Evolutionary conservation across 108 stramenopile species (phyloP), one percentile per base, ranked within the genome.

Genomic region (Cylindrotheca closterium): DNA sequence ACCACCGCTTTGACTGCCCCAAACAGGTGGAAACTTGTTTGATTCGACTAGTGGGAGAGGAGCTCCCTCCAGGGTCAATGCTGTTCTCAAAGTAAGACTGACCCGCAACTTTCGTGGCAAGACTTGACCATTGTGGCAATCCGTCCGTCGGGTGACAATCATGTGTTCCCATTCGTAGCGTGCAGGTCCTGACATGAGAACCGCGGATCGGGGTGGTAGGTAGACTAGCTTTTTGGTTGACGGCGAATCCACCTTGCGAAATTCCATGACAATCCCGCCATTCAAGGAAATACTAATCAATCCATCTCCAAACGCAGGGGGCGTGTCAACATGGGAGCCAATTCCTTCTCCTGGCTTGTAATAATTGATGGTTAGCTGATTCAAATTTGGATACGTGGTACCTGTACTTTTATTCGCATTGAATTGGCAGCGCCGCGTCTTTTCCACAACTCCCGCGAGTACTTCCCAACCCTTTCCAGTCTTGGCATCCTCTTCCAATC

Each of bases 201-300:
- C 51, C 27, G 92, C 30, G 15, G 88, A 91, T 63, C 88, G 67
- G 0, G 82, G 78, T 18, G 89, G 91, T 0, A 92, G 74, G 58
- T 90, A 85, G 29, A 92, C 80, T 31, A 88, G 61, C 60, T 89
- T 91, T 48, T 78, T 79, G 31, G 67, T 24, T 23, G 23, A 15
- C 19, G 19, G 47, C 22, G 63, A 37, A 19, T 57, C 60, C 12
- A 68, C 75, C 46, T 78, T 74, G 22, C 84, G 79, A 63, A 95
- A 95, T 57, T 95, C 91, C 94, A 95, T 95, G 32, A 92, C 91
- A 27, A 85, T 86, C 1, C 91, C 89, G 37, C 82, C 61, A 57
- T 83, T 79, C 15, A 92, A 66, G 8, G 86, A 87, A 55, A 92
- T 70, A 52, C 87, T 87, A 1, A 92, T 84, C 29, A 95, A 48